Evolutionary conservation across 163 green algal species (phyloP).

Genomic region (Coccomyxa subellipsoidea): DNA sequence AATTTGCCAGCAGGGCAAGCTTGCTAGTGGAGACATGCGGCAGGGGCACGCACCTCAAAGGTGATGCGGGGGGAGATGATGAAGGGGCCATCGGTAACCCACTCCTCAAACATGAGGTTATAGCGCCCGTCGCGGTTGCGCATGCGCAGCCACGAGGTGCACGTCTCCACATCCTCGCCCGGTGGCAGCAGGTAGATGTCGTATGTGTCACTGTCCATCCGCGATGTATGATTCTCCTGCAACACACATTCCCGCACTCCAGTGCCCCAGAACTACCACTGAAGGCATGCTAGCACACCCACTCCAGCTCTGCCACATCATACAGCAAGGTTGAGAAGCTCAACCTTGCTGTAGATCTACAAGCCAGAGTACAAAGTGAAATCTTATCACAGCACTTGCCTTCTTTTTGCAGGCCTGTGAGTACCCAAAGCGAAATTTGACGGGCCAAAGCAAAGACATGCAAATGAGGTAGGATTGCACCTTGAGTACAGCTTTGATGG

Average conservation of each 20-base stretch:
- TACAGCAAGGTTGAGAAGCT: no score
- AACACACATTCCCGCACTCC: not conserved
- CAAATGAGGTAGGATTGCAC: slow-evolving; percentile 17
- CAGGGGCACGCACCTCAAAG: slow-evolving; percentile 79
- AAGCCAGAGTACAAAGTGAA: no score
- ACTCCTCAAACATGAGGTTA: slow-evolving; percentile 97
- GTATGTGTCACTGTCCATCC: slow-evolving; percentile 68
- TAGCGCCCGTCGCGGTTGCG: slow-evolving; percentile 93
- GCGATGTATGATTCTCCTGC: slow-evolving; percentile 22
- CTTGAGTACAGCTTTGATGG: slow-evolving; percentile 42
- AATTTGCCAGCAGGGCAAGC: not conserved
- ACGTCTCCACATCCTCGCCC: slow-evolving; percentile 93
- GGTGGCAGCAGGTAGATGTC: slow-evolving; percentile 97
- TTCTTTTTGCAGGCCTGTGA: no score
- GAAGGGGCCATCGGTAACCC: slow-evolving; percentile 77
- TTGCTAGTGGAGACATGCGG: not conserved
- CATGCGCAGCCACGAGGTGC: slow-evolving; percentile 95
- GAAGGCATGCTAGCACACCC: no score
- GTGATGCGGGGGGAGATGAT: slow-evolving; percentile 91
- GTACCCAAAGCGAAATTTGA: no score
- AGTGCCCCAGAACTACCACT: no score
- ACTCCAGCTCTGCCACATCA: no score
- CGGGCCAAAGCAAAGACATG: not conserved
- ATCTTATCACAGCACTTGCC: no score
- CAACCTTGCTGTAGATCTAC: no score